Evolutionary conservation across 192 early-diverging fungal species (phyloP).

Genomic region (Coemansia sp.): DNA sequence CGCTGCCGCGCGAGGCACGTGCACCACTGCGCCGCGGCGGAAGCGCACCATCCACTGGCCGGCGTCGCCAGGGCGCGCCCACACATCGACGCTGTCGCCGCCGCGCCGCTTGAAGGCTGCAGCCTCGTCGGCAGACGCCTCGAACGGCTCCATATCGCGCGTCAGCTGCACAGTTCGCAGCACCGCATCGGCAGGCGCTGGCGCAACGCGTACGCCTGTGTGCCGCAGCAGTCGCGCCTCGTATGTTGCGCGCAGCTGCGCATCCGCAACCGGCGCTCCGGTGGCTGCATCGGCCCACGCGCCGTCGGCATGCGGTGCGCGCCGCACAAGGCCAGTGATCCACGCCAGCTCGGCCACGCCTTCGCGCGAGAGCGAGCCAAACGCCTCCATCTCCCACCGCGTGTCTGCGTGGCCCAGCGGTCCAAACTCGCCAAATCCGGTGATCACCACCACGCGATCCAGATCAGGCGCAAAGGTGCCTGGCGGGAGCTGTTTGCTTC

Average conservation of each 20-base stretch:
- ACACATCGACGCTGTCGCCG: conserved; percentile 70
- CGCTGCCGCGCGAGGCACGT: conserved; percentile 60
- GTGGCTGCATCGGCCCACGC: conserved; percentile 83
- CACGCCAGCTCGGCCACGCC: conserved; percentile 94
- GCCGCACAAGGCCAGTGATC: conserved; percentile 93
- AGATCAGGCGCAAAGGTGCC: conserved; percentile 73
- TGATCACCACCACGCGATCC: conserved; percentile 88
- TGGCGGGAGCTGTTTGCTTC: no score
- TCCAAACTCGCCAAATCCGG: conserved; percentile 92
- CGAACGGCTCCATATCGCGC: conserved; percentile 84
- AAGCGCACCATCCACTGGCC: conserved; percentile 76
- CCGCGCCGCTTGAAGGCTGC: conserved; percentile 81
- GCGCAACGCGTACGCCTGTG: conserved; percentile 66
- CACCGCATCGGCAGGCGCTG: conserved; percentile 65
- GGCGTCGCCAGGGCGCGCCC: conserved; percentile 58
- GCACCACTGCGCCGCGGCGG: conserved; percentile 81
- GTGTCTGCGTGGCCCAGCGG: conserved; percentile 90
- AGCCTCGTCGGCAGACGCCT: conserved; percentile 85
- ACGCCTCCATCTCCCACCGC: conserved; percentile 96
- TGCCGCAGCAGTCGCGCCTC: conserved; percentile 88
- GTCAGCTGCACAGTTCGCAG: conserved; percentile 89
- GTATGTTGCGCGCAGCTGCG: conserved; percentile 87
- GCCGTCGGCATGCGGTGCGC: conserved; percentile 61
- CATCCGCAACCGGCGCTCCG: conserved; percentile 78
- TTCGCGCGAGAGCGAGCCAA: conserved; percentile 61